Conservation (phyloP, 306 rosid species). For the Canavalia gladiata region DNA sequence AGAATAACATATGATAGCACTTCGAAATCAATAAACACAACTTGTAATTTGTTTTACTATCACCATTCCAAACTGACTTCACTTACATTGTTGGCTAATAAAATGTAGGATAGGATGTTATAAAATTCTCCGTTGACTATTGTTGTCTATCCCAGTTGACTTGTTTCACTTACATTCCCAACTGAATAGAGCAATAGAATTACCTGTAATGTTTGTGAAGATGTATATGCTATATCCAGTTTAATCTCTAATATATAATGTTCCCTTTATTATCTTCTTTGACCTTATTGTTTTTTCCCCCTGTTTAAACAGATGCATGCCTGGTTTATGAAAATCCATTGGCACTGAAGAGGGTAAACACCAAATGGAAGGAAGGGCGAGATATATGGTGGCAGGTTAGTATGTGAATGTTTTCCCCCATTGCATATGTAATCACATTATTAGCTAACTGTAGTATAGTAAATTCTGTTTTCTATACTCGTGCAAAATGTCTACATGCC, state of each 20-base stretch:
- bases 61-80: conserved; percentile 9
- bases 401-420: conserved; percentile 4
- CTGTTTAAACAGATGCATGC: conserved; percentile 67
- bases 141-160: conserved; percentile 15
- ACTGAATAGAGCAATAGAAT: conserved; percentile 34
- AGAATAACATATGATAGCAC: conserved; percentile 28
- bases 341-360: conserved; percentile 75
- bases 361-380: conserved; percentile 84
- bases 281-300: conserved; percentile 37
- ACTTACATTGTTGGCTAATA: not conserved
- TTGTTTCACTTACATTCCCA: conserved; percentile 38
- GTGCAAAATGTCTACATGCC: conserved; percentile 23
- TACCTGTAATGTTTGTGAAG: conserved; percentile 26
- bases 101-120: conserved; percentile 18
- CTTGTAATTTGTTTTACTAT: conserved; percentile 4
- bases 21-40: not conserved
- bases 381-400: conserved; percentile 99
- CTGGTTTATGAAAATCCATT: conserved; percentile 73
- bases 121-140: conserved; percentile 35
- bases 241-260: not conserved
- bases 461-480: conserved; percentile 31
- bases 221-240: conserved; percentile 27
- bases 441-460: conserved; percentile 27
- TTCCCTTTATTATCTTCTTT: conserved; percentile 34
- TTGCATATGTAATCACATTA: conserved; percentile 22